Percentiles rank a stretch among this genome's conserved stretches.
Evolutionary conservation across 768 basidiomycete species (phyloP).

Genomic region (Mrakia hoshinonis): DNA sequence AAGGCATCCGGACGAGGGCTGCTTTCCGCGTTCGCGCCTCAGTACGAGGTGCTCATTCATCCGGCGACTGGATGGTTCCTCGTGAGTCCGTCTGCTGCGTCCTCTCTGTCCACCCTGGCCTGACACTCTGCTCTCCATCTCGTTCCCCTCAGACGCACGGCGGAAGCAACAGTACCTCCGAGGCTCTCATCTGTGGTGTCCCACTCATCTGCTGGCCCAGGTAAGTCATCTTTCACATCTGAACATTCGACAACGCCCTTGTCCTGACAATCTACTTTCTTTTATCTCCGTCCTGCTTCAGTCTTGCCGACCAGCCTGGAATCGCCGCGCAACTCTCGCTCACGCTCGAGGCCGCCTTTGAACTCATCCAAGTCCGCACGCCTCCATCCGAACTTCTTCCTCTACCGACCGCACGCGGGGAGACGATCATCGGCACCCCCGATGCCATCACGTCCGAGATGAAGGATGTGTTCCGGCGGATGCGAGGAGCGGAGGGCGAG

Average conservation of each 20-base stretch:
- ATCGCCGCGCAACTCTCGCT: background rate
- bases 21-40: background rate
- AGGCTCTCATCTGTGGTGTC: conserved; percentile 2
- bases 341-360: background rate
- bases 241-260: too few species aligned
- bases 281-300: background rate
- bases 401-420: background rate
- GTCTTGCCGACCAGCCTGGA: conserved; percentile 2
- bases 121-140: too few species aligned
- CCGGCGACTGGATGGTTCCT: conserved; percentile 3
- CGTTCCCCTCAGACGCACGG: background rate
- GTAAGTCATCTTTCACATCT: background rate
- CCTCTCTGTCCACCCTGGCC: too few species aligned
- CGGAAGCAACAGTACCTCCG: background rate
- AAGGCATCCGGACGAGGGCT: background rate
- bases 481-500: background rate
- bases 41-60: background rate
- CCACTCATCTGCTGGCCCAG: background rate
- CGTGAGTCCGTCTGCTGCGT: background rate
- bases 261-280: too few species aligned
- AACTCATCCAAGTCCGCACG: background rate
- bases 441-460: background rate
- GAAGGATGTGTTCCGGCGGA: background rate
- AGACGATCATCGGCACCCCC: background rate
- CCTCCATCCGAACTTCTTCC: background rate